Conservation (phyloP, 2,329 filamentous ascomycete species). For the Calonectria pseudoreteaudii region DNA sequence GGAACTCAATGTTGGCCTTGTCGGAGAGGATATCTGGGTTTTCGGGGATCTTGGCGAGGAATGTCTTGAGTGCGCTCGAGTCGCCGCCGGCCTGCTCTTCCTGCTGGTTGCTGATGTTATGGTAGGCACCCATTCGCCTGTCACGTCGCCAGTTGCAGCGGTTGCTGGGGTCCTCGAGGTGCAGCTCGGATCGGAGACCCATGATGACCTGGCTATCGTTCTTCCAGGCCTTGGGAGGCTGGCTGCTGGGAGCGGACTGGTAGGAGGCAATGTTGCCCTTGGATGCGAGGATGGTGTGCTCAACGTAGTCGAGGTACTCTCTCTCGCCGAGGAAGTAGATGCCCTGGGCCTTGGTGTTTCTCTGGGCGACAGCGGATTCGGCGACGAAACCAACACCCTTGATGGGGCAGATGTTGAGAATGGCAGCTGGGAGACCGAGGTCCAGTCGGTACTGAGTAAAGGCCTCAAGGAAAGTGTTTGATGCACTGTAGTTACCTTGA, state of each 20-base stretch:
- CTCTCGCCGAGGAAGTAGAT: slow-evolving; percentile 21
- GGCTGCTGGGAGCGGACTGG: background rate
- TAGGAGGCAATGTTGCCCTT: background rate
- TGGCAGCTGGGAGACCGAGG: slow-evolving; percentile 49
- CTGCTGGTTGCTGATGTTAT: slow-evolving; percentile 19
- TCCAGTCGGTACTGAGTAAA: slow-evolving; percentile 51
- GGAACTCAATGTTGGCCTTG: background rate
- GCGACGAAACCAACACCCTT: slow-evolving; percentile 53
- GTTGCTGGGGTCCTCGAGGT: slow-evolving; percentile 26
- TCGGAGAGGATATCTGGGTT: slow-evolving; percentile 12
- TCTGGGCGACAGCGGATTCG: slow-evolving; percentile 26
- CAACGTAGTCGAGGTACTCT: slow-evolving; percentile 26
- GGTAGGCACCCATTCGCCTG: slow-evolving; percentile 35
- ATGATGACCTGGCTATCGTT: slow-evolving; percentile 26
- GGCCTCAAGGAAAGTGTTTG: slow-evolving; percentile 55
- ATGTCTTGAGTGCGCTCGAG: slow-evolving; percentile 17
- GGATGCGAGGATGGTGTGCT: slow-evolving; percentile 16
- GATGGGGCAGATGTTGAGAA: slow-evolving; percentile 52
- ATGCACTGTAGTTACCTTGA: slow-evolving; percentile 57
- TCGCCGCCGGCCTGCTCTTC: background rate
- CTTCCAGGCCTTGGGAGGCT: slow-evolving; percentile 11
- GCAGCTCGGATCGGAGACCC: slow-evolving; percentile 29
- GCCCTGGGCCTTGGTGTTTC: slow-evolving; percentile 18
- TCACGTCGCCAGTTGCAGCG: slow-evolving; percentile 36
- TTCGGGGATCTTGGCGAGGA: slow-evolving; percentile 12